Base-by-base conservation (phyloP, 148 eudicot genomes). In the Salicornia ramosissima region DNA sequence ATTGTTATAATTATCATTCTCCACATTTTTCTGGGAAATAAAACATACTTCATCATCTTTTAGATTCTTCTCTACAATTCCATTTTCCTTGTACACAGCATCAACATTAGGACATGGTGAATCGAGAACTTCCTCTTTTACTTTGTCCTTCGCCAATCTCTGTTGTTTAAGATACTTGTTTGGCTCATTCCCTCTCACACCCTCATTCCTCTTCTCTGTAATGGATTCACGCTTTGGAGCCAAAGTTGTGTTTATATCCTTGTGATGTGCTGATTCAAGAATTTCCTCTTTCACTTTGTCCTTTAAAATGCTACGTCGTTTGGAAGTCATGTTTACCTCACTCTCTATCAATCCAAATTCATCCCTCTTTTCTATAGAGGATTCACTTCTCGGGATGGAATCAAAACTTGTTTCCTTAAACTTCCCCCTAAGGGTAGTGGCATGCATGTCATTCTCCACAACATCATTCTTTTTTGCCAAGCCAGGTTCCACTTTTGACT, bases 1-100 rank as follows among this genome's bases (percentile, higher is more conserved):
- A 28, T 67, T 69, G 62, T 22, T 1, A 54, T 47, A 68, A 43
- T 72, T 63, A 5, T 42, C 72, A 62, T 55, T 72, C 47, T 25
- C 68, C 43, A 54, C 28, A 50, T 55, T 64, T 22, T 54, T 71
- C 61, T 14, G 5, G 21, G 49, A 25, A 68, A 68, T 46, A 72
- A 70, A 45, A 71, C 54, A 51, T 42, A 62, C 31, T 16, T 52
- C 71, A 55, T 69, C 70, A 54, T 65, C 73, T 60, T 60, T 69
- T 24, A 57, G 46, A 56, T 65, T 28, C 56, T 66, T 80, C 36
- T 69, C 75, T 16, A 26, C 28, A 25, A 65, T 42, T 54, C 34
- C 68, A 72, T 34, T 73, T 53, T 55, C 65, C 55, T 74, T 64
- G 45, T 66, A 34, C 53, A 30, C 68, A 67, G 25, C 55, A 59